Evolutionary conservation across 768 basidiomycete genomes (phyloP), one percentile per base, ranked within the genome.

Genomic region (Mycena indigotica): DNA sequence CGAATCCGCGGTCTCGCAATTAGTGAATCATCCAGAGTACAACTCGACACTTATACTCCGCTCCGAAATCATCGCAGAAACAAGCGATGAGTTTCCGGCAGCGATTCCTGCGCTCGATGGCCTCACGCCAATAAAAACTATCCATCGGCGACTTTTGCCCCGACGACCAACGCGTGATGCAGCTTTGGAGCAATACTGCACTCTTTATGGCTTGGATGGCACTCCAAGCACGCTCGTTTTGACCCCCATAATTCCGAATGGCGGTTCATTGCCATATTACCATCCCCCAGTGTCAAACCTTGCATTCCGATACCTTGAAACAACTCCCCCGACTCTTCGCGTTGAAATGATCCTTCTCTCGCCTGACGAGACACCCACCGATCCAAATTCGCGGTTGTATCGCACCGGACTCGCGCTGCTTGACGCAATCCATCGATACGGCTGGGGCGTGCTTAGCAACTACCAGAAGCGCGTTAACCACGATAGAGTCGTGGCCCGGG

Each of bases 21-120:
- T 96, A 17, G 77, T 94, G 5, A 82, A 89, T 32, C 93, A 96
- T 67, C 95, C 95, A 5, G 95, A 98, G 67, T 92, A 93, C 69
- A 96, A 95, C 67, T 93, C 93, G 0, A 89, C 91, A 0, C 81
- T 96, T 25, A 96, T 98, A 55, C 75, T 98, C 17, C 84, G 95
- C 2, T 90, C 94, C 0, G 91, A 96, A 35, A 82, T 81, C 3
- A 49, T 90, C 19, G 67, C 69, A 5, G 80, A 85, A 44, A 62
- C 69, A 23, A 69, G 63, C 5, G 63, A 64, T 4, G 65, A 73
- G 6, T 70, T 79, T 40, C 76, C 78, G 0, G 15, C 55, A 1
- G 30, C 60, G 1, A 56, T 80, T 5, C 81, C 82, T 0, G 35
- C 29, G 1, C 60, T 87, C 23, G 65, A 74, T 2, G 79, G 73